Evolutionary conservation across 2,329 filamentous ascomycete species (phyloP).

Genomic region (Meredithiella fracta): DNA sequence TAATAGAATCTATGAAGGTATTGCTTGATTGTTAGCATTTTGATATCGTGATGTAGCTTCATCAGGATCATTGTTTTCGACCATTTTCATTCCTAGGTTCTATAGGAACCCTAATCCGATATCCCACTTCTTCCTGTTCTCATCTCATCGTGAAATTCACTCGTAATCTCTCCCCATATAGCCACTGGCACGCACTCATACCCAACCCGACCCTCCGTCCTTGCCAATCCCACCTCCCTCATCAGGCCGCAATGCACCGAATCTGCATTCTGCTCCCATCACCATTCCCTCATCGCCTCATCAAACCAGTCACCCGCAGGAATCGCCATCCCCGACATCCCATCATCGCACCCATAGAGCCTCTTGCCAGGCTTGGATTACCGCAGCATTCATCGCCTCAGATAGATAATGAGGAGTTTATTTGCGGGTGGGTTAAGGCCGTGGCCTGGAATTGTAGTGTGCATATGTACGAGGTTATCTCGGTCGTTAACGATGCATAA

Average conservation of each 20-base stretch:
- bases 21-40: background rate
- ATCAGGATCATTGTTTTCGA: background rate
- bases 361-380: background rate
- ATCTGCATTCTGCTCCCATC: background rate
- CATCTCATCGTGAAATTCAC: background rate
- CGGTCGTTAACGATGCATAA: background rate
- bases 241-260: background rate
- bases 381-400: background rate
- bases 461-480: background rate
- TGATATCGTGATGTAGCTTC: background rate
- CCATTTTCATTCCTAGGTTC: background rate
- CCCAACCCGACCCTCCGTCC: background rate
- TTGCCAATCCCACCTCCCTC: background rate
- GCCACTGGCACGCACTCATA: background rate
- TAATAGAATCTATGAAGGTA: too few species aligned
- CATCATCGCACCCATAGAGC: background rate
- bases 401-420: too few species aligned
- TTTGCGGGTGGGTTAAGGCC: too few species aligned
- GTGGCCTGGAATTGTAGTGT: background rate
- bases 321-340: background rate
- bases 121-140: background rate
- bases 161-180: background rate
- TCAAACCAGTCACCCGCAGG: background rate
- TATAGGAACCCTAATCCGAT: background rate
- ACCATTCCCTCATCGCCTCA: background rate